Conservation (phyloP, 306 rosid species). For the Vigna nakashimae region DNA sequence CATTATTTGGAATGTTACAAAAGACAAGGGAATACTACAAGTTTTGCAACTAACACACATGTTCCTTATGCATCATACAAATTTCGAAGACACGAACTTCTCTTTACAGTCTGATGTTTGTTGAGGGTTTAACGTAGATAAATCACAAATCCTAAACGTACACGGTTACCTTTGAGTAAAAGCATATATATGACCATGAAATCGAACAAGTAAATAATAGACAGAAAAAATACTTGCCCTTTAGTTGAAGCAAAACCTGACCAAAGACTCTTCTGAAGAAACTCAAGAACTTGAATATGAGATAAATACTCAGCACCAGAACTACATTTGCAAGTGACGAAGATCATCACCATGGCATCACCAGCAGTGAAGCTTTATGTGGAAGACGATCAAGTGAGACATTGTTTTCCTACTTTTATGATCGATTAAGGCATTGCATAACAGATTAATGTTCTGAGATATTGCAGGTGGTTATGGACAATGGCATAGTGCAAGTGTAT, state of each 20-base stretch:
- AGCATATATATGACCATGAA: neutral
- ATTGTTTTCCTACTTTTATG: neutral
- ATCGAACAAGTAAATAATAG: neutral
- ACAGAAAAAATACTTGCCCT: slow-evolving; percentile 39
- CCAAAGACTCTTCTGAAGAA: neutral
- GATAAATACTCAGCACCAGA: slow-evolving; percentile 11
- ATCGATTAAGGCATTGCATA: too few relatives aligned
- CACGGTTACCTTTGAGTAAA: slow-evolving; percentile 9
- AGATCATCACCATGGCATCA: slow-evolving; percentile 54
- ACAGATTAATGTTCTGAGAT: neutral
- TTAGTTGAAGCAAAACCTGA: slow-evolving; percentile 44
- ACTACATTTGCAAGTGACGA: neutral
- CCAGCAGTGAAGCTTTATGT: slow-evolving; percentile 54
- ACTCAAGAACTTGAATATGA: slow-evolving; percentile 37
- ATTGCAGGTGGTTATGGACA: slow-evolving; percentile 77
- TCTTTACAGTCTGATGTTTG: too few relatives aligned
- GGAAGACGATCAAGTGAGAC: slow-evolving; percentile 57
- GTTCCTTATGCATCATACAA: too few relatives aligned
- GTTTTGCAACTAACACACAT: too few relatives aligned
- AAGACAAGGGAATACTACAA: too few relatives aligned
- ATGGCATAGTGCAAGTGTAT: slow-evolving; percentile 70
- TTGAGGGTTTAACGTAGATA: too few relatives aligned
- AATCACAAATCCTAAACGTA: too few relatives aligned
- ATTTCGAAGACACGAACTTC: too few relatives aligned
- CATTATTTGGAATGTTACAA: too few relatives aligned